Evolutionary conservation across 176 grass and related monocot genomes (phyloP).

Genomic region (Musa beccarii): DNA sequence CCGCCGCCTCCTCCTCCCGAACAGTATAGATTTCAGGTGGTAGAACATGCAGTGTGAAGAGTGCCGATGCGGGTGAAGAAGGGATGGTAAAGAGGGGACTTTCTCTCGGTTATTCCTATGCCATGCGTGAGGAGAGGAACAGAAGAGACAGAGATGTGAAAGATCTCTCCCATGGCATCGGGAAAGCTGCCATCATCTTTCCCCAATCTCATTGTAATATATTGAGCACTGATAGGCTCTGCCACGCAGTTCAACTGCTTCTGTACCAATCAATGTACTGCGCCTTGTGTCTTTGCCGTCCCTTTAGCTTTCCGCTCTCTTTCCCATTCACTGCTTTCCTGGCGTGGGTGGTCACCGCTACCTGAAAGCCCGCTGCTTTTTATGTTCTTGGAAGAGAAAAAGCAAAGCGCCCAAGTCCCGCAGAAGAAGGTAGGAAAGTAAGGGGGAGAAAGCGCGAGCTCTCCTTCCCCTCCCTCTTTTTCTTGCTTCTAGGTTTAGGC

Average conservation of each 20-base stretch:
- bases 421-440: not conserved
- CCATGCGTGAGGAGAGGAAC: not conserved
- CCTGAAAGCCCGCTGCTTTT: not conserved
- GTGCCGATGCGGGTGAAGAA: not conserved
- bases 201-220: slow-evolving; percentile 15
- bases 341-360: not conserved
- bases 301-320: not conserved
- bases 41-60: slow-evolving; percentile 1
- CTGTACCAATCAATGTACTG: not conserved
- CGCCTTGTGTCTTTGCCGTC: not conserved
- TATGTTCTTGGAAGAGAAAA: not conserved
- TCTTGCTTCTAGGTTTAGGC: not conserved
- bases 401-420: no score
- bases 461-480: not conserved
- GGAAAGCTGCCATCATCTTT: slow-evolving; percentile 10
- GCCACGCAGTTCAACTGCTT: not conserved
- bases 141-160: slow-evolving; percentile 5
- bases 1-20: not conserved
- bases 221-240: not conserved
- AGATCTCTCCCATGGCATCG: slow-evolving; percentile 9
- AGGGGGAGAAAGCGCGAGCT: not conserved
- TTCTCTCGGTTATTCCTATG: slow-evolving; percentile 6
- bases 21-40: not conserved
- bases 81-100: not conserved
- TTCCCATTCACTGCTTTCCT: not conserved